Conservation (phyloP, 768 basidiomycete species). For the Asterophora parasitica region DNA sequence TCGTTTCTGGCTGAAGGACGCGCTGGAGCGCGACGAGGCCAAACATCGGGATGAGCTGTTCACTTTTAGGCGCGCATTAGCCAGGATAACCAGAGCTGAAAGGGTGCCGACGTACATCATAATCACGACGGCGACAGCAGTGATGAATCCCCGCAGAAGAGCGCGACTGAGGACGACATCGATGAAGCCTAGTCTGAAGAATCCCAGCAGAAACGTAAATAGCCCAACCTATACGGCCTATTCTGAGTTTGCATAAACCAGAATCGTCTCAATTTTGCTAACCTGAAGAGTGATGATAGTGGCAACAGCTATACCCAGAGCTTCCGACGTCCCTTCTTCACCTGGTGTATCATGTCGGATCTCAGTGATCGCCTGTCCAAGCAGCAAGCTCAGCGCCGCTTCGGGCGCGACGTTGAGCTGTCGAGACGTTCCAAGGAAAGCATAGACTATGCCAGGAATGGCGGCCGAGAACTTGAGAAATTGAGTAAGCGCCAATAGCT, state of each 20-base stretch:
- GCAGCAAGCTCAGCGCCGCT: conserved; percentile 79
- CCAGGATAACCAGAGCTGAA: background rate
- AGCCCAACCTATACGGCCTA: conserved; percentile 58
- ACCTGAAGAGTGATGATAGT: conserved; percentile 86
- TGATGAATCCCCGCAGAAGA: conserved; percentile 81
- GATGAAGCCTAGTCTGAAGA: conserved; percentile 87
- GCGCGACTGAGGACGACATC: conserved; percentile 92
- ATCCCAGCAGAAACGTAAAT: conserved; percentile 80
- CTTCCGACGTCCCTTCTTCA: conserved; percentile 37
- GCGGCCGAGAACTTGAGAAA: conserved; percentile 67
- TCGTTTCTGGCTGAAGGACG: conserved; percentile 53
- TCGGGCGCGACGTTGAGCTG: conserved; percentile 86
- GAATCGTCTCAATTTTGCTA: conserved; percentile 12
- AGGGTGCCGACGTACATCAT: conserved; percentile 51
- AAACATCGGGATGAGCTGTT: conserved; percentile 88
- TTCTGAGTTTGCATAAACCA: background rate
- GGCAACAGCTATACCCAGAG: conserved; percentile 60
- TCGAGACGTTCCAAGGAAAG: conserved; percentile 80
- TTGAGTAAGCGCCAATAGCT: background rate
- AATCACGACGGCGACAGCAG: conserved; percentile 82
- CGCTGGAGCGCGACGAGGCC: conserved; percentile 61
- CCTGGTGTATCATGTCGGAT: conserved; percentile 48
- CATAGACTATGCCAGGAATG: conserved; percentile 85
- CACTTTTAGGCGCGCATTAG: conserved; percentile 34
- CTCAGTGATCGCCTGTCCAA: conserved; percentile 82